Base-by-base conservation (phyloP, 140 eudicot genomes). In the Cichorium intybus region DNA sequence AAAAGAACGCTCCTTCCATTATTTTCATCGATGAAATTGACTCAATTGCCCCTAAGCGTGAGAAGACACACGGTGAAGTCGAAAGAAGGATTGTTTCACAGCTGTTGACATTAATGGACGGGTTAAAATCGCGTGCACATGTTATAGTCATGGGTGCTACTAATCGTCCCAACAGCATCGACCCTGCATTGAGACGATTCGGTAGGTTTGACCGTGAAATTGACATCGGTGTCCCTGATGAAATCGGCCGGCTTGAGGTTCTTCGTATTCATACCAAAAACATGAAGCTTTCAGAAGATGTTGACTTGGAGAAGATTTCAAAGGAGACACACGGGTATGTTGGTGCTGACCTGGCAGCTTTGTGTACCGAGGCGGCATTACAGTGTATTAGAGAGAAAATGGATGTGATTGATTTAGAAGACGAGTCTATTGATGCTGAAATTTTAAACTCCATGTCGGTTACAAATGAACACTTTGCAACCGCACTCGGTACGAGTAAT, bases 341-440 rank as follows among this genome's bases (percentile, higher is more conserved):
- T 1, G 95, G 97, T 66, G 93, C 97, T 48, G 97, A 90, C 50
- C 74, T 90, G 74, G 97, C 97, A 12, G 97, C 97, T 20, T 72
- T 90, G 75, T 90, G 95, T 52, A 90, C 95, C 0, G 97, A 90
- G 86, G 80, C 95, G 16, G 97, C 97, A 7, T 85, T 89, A 26
- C 97, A 90, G 43, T 90, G 97, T 66, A 90, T 90, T 70, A 78
- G 95, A 58, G 97, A 90, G 86, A 86, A 90, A 71, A 90, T 90
- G 97, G 95, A 86, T 50, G 93, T 86, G 57, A 90, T 90, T 37
- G 97, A 90, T 65, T 81, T 90, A 72, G 97, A 86, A 74, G 95
- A 90, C 11, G 95, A 90, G 45, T 16, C 80, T 0, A 90, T 90
- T 21, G 97, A 90, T 75, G 97, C 93, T 0, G 97, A 90, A 76